Percentiles rank a stretch among this genome's conserved stretches.
phyloP scores from a whole-genome alignment of 148 eudicot genomes.

The Nepenthes gracilis region DNA sequence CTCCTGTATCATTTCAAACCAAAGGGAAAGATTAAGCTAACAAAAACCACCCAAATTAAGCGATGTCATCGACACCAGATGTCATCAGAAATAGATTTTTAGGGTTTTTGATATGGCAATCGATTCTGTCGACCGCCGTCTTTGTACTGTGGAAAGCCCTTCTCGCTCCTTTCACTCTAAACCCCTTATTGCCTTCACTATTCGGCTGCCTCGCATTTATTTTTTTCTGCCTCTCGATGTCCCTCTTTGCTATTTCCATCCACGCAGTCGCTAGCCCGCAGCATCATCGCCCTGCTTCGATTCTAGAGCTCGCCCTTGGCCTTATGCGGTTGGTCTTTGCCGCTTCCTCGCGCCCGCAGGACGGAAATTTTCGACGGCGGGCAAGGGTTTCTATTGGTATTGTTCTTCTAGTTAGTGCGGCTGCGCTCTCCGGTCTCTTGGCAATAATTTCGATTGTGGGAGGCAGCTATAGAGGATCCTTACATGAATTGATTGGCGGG shows the following conservation, averaged over 20 bases:
- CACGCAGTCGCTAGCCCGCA: conserved; percentile 32
- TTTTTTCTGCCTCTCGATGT: conserved; percentile 26
- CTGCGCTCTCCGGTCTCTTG: conserved; percentile 31
- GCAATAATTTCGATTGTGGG: conserved; percentile 24
- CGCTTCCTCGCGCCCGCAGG: conserved; percentile 16
- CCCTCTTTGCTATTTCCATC: conserved; percentile 27
- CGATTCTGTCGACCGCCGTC: conserved; percentile 36
- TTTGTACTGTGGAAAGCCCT: conserved; percentile 31
- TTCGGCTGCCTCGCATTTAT: conserved; percentile 18
- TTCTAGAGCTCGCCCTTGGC: conserved; percentile 18
- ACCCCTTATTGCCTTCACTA: conserved; percentile 19
- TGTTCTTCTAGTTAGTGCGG: conserved; percentile 24
- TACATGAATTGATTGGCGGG: conserved; percentile 6
- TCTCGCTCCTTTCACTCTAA: conserved; percentile 16
- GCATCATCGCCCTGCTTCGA: conserved; percentile 27
- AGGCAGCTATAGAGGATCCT: conserved; percentile 10
- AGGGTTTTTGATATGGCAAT: conserved; percentile 77
- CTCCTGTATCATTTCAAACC: too few relatives aligned
- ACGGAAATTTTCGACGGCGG: conserved; percentile 22
- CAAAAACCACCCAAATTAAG: too few relatives aligned
- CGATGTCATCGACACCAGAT: too few relatives aligned
- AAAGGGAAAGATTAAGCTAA: too few relatives aligned
- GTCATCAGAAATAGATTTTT: conserved; percentile 35
- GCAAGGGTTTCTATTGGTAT: conserved; percentile 30
- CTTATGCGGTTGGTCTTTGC: conserved; percentile 31